Evolutionary conservation across 768 basidiomycete species (phyloP), one percentile per base, ranked within the genome.

Genomic region (Mycena epipterygia): DNA sequence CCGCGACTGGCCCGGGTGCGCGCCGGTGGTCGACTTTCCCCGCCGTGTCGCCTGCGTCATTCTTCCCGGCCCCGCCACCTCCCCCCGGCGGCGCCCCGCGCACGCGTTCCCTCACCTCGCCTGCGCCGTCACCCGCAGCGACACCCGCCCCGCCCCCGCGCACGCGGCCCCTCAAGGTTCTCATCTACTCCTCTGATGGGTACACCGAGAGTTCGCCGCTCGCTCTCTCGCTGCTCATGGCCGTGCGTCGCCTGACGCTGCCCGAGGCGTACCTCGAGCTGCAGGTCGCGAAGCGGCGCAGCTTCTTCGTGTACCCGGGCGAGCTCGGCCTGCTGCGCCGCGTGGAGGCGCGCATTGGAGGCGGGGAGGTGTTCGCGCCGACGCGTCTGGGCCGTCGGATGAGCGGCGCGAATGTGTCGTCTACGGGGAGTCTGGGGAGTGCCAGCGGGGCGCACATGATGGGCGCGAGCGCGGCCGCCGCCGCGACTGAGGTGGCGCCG

Each of bases 211-310:
- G 94, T 13, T 93, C 93, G 29, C 90, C 97, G 8, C 90, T 95
- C 60, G 96, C 96, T 25, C 85, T 98, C 61, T 90, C 90, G 72
- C 88, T 97, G 58, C 84, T 98, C 71, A 98, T 99, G 96, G 89
- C 89, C 29, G 82, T 91, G 60, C 89, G 88, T 64, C 82, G 84
- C 23, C 81, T 93, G 39, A 81, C 85, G 56, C 87, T 98, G 11
- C 95, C 96, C 12, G 95, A 97, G 78, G 97, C 96, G 9, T 98
- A 97, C 82, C 84, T 98, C 35, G 92, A 95, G 78, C 87, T 99
- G 72, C 97, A 99, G 81, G 90, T 93, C 46, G 87, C 84, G 65
- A 92, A 92, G 78, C 84, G 88, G 60, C 82, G 97, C 59, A 93
- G 91, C 71, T 99, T 99, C 83, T 99, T 97, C 74, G 95, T 98